Evolutionary conservation across 768 basidiomycete genomes (phyloP), one percentile per base, ranked within the genome.

Genomic region (Trametes cinnabarina): DNA sequence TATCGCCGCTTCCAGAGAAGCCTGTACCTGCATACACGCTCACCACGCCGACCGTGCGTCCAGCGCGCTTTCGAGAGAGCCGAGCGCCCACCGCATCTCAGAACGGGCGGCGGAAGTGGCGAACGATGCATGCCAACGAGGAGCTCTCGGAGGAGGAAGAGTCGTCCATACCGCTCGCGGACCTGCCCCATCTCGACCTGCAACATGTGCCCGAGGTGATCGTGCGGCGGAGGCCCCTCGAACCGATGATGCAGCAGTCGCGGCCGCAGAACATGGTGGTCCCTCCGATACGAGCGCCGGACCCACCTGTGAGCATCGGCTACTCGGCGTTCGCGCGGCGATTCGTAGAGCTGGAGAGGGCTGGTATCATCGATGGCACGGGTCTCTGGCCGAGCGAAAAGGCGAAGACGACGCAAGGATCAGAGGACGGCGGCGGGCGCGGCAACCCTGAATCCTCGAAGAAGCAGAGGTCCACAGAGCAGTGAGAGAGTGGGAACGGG

Each of bases 61-160:
- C 46, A 22, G 26, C 25, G 3, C 54, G 19, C 12, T 32, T 28
- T 30, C 46, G n/a, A 6, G 41, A n/a, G 10, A 20, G 47, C 3
- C 19, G 17, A 39, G 25, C 40, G 12, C 43, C 55, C 12, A 34
- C 46, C 1, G 17, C 25, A 11, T 47, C 44, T 12, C 47, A 49
- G 19, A 23, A 23, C 4, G 51, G 26, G 20, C 47, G 47, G n/a
- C 26, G 25, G 19, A 22, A 20, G 55, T 72, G 75, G 74, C 70
- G 65, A 40, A 62, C 68, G 40, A 50, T 74, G 57, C 47, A 65
- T 11, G 65, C 61, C 10, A 70, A 63, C 28, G 71, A 46, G 22
- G 44, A 46, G 22, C 14, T 12, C 23, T 66, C 26, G 57, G 59
- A 58, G 17, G 51, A 49, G 11, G 55, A 62, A 63, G 10, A 47